Conservation (phyloP, 2,329 filamentous ascomycete species). For the Didymella keratinophila region DNA sequence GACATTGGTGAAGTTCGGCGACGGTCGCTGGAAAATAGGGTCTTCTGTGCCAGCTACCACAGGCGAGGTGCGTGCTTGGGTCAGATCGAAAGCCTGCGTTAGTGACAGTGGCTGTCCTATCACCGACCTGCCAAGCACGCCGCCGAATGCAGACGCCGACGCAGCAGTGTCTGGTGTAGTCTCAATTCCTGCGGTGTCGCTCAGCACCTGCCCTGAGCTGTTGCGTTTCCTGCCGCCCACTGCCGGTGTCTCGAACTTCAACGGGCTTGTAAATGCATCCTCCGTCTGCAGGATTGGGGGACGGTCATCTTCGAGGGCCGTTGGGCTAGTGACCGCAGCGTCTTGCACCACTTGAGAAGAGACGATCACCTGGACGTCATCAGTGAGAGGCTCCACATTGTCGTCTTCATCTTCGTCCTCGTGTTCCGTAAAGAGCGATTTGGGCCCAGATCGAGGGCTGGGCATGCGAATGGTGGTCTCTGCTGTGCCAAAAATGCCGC, state of each 20-base stretch:
- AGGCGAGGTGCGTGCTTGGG: conserved; percentile 57
- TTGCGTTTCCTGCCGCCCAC: conserved; percentile 51
- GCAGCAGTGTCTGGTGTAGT: conserved; percentile 53
- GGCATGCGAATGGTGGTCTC: conserved; percentile 18
- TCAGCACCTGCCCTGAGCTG: conserved; percentile 51
- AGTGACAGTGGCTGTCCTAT: conserved; percentile 49
- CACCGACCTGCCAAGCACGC: conserved; percentile 33
- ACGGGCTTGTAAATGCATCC: conserved; percentile 40
- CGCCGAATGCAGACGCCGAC: conserved; percentile 43
- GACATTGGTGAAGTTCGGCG: conserved; percentile 51
- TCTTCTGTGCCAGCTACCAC: conserved; percentile 52
- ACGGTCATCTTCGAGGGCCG: conserved; percentile 38
- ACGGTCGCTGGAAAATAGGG: conserved; percentile 55
- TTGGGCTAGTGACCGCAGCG: conserved; percentile 41
- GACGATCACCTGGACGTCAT: conserved; percentile 29
- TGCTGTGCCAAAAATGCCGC: conserved; percentile 31
- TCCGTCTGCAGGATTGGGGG: conserved; percentile 28
- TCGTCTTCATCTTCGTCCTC: conserved; percentile 27
- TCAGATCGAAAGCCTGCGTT: conserved; percentile 57
- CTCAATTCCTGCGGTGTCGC: conserved; percentile 48
- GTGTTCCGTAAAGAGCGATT: conserved; percentile 33
- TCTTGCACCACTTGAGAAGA: conserved; percentile 41
- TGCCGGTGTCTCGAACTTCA: conserved; percentile 54
- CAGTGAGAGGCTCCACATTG: conserved; percentile 30
- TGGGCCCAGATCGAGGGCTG: conserved; percentile 15